Conservation (phyloP, 768 basidiomycete species). For the Postia placenta region DNA sequence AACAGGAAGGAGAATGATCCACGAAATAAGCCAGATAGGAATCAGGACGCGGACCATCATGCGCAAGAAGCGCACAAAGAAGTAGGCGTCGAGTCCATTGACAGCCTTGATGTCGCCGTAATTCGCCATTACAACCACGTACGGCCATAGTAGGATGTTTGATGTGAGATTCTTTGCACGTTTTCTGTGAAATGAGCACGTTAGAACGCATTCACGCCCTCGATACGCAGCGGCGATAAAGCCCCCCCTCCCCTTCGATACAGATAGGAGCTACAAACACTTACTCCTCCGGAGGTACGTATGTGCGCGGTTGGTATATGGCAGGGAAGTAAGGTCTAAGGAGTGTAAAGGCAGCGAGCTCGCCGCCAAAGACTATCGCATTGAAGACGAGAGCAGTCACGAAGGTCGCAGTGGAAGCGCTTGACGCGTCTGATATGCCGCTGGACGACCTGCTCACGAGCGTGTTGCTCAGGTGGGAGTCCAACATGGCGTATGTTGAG, state of each 20-base stretch:
- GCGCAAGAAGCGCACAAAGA: conserved; percentile 84
- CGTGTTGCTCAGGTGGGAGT: neutral
- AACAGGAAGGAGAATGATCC: conserved; percentile 79
- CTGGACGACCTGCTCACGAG: conserved; percentile 1
- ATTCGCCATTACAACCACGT: conserved; percentile 55
- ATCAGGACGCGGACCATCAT: conserved; percentile 80
- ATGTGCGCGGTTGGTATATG: conserved; percentile 83
- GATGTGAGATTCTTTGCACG: conserved; percentile 48
- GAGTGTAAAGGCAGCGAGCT: conserved; percentile 75
- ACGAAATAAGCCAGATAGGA: conserved; percentile 89
- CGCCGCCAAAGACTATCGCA: conserved; percentile 58
- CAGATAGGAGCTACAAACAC: conserved; percentile 19
- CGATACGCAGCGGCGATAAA: too few species aligned
- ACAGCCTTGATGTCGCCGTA: conserved; percentile 53
- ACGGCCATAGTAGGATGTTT: conserved; percentile 58
- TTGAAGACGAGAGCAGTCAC: conserved; percentile 85
- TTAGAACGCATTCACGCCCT: conserved; percentile 6
- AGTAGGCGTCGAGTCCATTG: conserved; percentile 89
- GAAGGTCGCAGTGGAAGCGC: conserved; percentile 74
- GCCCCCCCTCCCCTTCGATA: neutral
- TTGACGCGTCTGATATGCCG: conserved; percentile 29
- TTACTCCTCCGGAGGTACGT: conserved; percentile 46
- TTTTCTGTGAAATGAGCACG: conserved; percentile 24
- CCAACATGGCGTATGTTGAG: neutral
- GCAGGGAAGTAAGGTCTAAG: conserved; percentile 79